phyloP scores from a whole-genome alignment of 768 basidiomycete species.

The Lyophyllum decastes region DNA sequence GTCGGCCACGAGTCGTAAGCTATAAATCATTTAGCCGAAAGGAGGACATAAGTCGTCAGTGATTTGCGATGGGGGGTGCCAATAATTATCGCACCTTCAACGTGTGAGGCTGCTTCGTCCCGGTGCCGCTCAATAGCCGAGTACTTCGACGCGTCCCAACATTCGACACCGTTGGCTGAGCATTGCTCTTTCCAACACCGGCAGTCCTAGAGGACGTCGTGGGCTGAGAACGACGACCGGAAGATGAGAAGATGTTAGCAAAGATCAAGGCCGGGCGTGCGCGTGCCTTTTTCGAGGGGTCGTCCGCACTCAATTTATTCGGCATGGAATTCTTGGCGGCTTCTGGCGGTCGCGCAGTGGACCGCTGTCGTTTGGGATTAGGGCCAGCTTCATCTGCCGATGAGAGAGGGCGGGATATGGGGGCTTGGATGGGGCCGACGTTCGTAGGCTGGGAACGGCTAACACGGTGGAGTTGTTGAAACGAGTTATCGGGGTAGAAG shows the following conservation, averaged over 20 bases:
- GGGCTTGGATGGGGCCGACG: slow-evolving; percentile 44
- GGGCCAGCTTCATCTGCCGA: slow-evolving; percentile 84
- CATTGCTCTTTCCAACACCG: slow-evolving; percentile 53
- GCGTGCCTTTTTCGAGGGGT: slow-evolving; percentile 88
- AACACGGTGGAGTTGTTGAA: slow-evolving; percentile 50
- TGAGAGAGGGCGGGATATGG: slow-evolving; percentile 69
- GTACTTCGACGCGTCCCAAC: slow-evolving; percentile 70
- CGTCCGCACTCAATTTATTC: slow-evolving; percentile 57
- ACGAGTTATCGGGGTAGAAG: slow-evolving; percentile 57
- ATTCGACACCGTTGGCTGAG: slow-evolving; percentile 41
- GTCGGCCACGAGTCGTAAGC: slow-evolving; percentile 54
- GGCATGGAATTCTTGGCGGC: slow-evolving; percentile 53
- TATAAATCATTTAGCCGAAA: slow-evolving; percentile 16
- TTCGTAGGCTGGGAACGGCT: slow-evolving; percentile 44
- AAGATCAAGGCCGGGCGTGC: slow-evolving; percentile 85
- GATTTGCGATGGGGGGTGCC: not conserved
- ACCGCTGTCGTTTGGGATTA: slow-evolving; percentile 72
- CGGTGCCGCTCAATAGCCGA: slow-evolving; percentile 62
- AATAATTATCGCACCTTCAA: slow-evolving; percentile 52
- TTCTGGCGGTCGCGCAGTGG: slow-evolving; percentile 57
- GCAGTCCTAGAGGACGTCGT: slow-evolving; percentile 63
- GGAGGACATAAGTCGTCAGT: slow-evolving; percentile 3
- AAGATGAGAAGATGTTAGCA: slow-evolving; percentile 88
- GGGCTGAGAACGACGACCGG: slow-evolving; percentile 78
- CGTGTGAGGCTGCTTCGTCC: slow-evolving; percentile 46